phyloP scores from a whole-genome alignment of 2,329 filamentous ascomycete species.

The Verticillium isaacii region DNA sequence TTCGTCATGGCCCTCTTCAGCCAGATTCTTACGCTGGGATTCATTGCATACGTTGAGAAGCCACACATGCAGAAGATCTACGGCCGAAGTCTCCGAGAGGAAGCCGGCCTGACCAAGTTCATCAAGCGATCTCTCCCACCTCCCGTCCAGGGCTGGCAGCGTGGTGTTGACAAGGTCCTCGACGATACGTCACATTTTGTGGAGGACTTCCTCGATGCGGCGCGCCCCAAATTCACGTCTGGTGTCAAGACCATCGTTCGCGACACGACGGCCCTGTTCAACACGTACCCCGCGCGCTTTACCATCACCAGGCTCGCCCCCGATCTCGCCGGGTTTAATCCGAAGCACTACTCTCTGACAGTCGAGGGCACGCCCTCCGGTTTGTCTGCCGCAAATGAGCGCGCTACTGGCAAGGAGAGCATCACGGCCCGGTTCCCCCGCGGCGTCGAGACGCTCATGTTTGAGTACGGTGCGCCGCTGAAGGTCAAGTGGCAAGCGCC shows the following conservation, averaged over 20 bases:
- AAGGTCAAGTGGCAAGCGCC: constrained; percentile 88
- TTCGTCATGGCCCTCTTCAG: constrained; percentile 82
- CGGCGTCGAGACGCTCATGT: constrained; percentile 67
- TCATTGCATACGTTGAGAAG: constrained; percentile 90
- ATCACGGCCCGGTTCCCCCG: constrained; percentile 63
- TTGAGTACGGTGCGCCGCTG: constrained; percentile 88
- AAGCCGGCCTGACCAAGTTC: constrained; percentile 89
- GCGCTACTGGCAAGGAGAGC: constrained; percentile 69
- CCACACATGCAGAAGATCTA: constrained; percentile 99
- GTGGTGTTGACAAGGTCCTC: constrained; percentile 81
- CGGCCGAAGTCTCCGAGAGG: constrained; percentile 73
- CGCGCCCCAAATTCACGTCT: constrained; percentile 78
- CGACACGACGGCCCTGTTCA: constrained; percentile 84
- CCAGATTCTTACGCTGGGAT: constrained; percentile 78
- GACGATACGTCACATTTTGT: constrained; percentile 85
- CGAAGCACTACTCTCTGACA: constrained; percentile 72
- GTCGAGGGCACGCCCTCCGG: constrained; percentile 62
- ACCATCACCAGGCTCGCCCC: constrained; percentile 75
- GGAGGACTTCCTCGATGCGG: constrained; percentile 83
- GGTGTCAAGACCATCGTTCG: constrained; percentile 83
- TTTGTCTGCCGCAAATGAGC: constrained; percentile 46
- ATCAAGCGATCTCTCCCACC: constrained; percentile 81
- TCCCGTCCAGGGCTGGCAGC: constrained; percentile 77
- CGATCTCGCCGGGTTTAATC: constrained; percentile 74
- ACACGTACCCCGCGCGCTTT: constrained; percentile 80